These are phyloP conservation scores for Xanthoconium stramineum DNA, from an alignment of 768 basidiomycete species.

Conservation along the genomic window DNA sequence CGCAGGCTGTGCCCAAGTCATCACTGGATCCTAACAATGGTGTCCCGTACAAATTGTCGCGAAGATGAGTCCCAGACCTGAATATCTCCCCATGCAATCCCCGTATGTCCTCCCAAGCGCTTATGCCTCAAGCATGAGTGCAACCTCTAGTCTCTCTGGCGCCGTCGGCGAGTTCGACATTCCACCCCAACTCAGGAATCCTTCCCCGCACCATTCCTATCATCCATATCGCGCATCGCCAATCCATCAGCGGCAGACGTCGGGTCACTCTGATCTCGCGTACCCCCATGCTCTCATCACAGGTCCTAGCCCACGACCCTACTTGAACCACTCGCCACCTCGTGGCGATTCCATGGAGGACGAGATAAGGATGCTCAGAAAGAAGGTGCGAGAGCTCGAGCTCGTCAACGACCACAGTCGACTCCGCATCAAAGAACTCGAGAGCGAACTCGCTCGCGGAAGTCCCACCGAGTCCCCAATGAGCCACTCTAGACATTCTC, in stretches of 20 bases:
- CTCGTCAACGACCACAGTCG: slow-evolving; percentile 51
- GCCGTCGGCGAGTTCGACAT: slow-evolving; percentile 58
- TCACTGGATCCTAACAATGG: slow-evolving; percentile 29
- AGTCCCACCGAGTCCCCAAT: slow-evolving; percentile 25
- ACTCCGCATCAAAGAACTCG: slow-evolving; percentile 46
- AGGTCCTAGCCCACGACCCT: slow-evolving; percentile 19
- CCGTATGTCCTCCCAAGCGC: slow-evolving; percentile 31
- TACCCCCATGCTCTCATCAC: slow-evolving; percentile 16
- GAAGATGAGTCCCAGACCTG: slow-evolving; percentile 35
- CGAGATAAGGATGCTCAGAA: slow-evolving; percentile 55
- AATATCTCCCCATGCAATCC: slow-evolving; percentile 32
- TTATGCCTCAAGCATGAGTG: slow-evolving; percentile 44
- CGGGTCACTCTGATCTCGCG: slow-evolving; percentile 19
- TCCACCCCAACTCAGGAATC: slow-evolving; percentile 32
- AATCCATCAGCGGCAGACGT: slow-evolving; percentile 25
- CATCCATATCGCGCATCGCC: slow-evolving; percentile 24
- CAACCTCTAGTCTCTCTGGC: slow-evolving; percentile 51
- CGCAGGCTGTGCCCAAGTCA: slow-evolving; percentile 26
- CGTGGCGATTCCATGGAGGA: slow-evolving; percentile 35
- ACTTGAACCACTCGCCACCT: slow-evolving; percentile 19
- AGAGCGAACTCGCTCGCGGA: slow-evolving; percentile 39
- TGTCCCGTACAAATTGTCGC: slow-evolving; percentile 27
- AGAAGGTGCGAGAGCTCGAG: slow-evolving; percentile 62
- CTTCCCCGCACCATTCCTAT: slow-evolving; percentile 25
- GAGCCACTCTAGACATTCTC: slow-evolving; percentile 15